A percentile compares a stretch with the other conserved stretches of the same genome.
Conservation (phyloP, 805 yeast species). For the Isabelozyma heimii region DNA sequence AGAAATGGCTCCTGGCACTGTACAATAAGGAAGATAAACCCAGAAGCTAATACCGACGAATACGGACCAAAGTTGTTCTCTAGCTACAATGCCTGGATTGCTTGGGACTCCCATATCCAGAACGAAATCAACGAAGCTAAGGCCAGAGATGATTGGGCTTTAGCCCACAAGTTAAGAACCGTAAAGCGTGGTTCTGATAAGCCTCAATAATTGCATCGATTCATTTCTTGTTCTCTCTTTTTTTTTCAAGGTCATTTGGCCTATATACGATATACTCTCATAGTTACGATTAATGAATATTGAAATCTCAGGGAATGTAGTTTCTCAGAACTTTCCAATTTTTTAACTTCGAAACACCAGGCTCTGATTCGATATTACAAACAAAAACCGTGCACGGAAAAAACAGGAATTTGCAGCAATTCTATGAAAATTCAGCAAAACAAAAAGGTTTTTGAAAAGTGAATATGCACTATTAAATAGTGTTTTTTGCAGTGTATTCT, state of each 20-base stretch:
- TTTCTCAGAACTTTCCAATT: not conserved
- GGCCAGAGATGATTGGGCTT: slow-evolving; percentile 2
- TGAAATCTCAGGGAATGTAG: not conserved
- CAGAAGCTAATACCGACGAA: slow-evolving; percentile 4
- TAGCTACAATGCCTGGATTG: slow-evolving; percentile 16
- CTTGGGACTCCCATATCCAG: slow-evolving; percentile 12
- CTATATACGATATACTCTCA: not conserved
- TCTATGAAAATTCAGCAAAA: not conserved
- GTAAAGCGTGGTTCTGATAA: not conserved
- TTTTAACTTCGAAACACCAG: not conserved
- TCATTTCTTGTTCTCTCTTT: not conserved
- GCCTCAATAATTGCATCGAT: not conserved
- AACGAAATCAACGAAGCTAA: slow-evolving; percentile 6
- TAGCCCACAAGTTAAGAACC: not conserved
- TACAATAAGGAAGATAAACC: slow-evolving; percentile 7
- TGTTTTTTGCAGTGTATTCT: no score
- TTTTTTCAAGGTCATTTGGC: not conserved
- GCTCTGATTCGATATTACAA: not conserved
- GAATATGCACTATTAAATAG: no score
- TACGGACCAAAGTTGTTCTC: slow-evolving; percentile 11
- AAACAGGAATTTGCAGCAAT: not conserved
- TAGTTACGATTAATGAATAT: no score
- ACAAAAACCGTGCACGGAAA: not conserved
- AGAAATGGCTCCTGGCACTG: slow-evolving; percentile 18
- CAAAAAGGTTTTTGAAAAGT: not conserved